Conservation (phyloP, 805 yeast genomes). For the Ascoidea rubescens region DNA sequence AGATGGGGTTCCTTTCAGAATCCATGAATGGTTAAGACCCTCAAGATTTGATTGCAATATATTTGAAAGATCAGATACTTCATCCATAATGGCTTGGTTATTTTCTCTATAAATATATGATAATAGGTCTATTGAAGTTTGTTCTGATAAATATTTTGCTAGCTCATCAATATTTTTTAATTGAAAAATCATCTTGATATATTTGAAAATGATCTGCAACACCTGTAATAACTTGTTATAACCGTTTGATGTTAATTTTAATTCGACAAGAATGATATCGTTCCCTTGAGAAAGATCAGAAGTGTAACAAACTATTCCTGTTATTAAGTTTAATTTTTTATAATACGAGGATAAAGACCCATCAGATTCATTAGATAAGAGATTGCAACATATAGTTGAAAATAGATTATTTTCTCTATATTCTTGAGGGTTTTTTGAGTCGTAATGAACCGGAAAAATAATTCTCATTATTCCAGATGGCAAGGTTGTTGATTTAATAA, state of each 20-base stretch:
- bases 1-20: conserved; percentile 27
- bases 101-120: conserved; percentile 29
- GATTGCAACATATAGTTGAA: conserved; percentile 36
- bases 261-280: conserved; percentile 33
- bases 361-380: conserved; percentile 49
- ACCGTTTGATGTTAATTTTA: conserved; percentile 35
- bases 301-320: conserved; percentile 26
- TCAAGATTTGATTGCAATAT: conserved; percentile 24
- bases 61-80: conserved; percentile 27
- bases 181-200: conserved; percentile 11
- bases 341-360: conserved; percentile 30
- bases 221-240: conserved; percentile 21
- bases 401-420: conserved; percentile 15
- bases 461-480: conserved; percentile 26
- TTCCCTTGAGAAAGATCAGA: conserved; percentile 23
- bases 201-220: conserved; percentile 19
- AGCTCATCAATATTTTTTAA: conserved; percentile 14
- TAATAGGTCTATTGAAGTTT: conserved; percentile 29
- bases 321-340: conserved; percentile 21
- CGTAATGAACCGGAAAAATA: conserved; percentile 25
- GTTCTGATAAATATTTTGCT: conserved; percentile 31
- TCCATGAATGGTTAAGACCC: conserved; percentile 20
- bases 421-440: conserved; percentile 4
- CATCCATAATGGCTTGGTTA: conserved; percentile 28
- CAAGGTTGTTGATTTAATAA: conserved; percentile 22